Conservation (phyloP, 2,329 filamentous ascomycete species). For the Neoascochyta sp. region DNA sequence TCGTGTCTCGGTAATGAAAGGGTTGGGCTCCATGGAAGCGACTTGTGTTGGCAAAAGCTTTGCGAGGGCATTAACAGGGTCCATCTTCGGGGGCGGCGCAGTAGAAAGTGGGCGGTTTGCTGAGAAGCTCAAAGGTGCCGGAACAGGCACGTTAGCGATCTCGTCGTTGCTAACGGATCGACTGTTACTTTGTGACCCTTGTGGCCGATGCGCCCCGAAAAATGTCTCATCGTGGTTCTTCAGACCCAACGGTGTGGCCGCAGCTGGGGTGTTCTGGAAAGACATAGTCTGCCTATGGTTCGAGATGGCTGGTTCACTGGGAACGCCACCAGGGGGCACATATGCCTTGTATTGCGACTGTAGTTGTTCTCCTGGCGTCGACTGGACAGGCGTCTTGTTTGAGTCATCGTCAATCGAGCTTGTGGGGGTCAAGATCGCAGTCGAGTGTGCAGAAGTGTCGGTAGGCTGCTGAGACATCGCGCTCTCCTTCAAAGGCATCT, state of each 20-base stretch:
- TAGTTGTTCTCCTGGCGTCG: slow-evolving; percentile 22
- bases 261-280: slow-evolving; percentile 10
- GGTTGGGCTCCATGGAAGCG: slow-evolving; percentile 8
- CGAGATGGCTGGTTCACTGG: slow-evolving; percentile 8
- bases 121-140: slow-evolving; percentile 23
- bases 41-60: slow-evolving; percentile 20
- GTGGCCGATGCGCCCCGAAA: slow-evolving; percentile 21
- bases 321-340: slow-evolving; percentile 18
- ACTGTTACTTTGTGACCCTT: slow-evolving; percentile 11
- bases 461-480: slow-evolving; percentile 14
- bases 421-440: slow-evolving; percentile 33
- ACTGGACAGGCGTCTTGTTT: slow-evolving; percentile 32
- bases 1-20: slow-evolving; percentile 20
- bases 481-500: slow-evolving; percentile 6
- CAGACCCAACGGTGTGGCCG: slow-evolving; percentile 7
- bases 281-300: slow-evolving; percentile 24
- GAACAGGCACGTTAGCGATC: slow-evolving; percentile 19
- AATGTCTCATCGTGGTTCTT: slow-evolving; percentile 36
- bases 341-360: slow-evolving; percentile 35
- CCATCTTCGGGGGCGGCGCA: slow-evolving; percentile 11
- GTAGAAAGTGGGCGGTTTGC: slow-evolving; percentile 14
- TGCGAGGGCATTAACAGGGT: slow-evolving; percentile 14
- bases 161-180: slow-evolving; percentile 16
- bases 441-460: slow-evolving; percentile 23
- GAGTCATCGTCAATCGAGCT: slow-evolving; percentile 33